Conservation (phyloP, 2,329 filamentous ascomycete genomes). For the Penicillium sp. region DNA sequence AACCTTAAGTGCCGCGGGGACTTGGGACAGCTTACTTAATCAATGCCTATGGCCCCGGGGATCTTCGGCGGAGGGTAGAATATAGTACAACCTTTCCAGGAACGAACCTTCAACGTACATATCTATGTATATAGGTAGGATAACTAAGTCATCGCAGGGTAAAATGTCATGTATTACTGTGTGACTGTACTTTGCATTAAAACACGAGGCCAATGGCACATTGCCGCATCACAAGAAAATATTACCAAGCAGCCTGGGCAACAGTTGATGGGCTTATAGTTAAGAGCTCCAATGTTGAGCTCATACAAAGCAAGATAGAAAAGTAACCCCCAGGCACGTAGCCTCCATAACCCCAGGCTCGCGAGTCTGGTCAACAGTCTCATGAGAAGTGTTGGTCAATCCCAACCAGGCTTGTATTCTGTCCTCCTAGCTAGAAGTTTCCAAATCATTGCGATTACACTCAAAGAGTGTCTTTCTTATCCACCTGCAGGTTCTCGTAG, state of each 20-base stretch:
- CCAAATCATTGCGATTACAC: background rate
- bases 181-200: background rate
- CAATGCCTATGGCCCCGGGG: background rate
- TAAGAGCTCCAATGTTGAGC: background rate
- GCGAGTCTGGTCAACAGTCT: background rate
- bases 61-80: background rate
- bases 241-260: background rate
- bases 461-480: background rate
- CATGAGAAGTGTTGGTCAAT: background rate
- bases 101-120: background rate
- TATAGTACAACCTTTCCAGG: background rate
- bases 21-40: constrained; percentile 1
- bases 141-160: background rate
- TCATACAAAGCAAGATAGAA: background rate
- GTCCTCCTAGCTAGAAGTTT: background rate
- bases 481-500: background rate
- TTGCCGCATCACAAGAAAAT: background rate
- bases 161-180: background rate
- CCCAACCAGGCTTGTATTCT: background rate
- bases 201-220: background rate
- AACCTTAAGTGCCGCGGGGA: background rate
- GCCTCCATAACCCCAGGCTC: background rate
- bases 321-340: background rate
- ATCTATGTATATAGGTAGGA: background rate
- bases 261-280: background rate